Conservation (phyloP, 2,329 filamentous ascomycete genomes). For the Moelleriella libera region DNA sequence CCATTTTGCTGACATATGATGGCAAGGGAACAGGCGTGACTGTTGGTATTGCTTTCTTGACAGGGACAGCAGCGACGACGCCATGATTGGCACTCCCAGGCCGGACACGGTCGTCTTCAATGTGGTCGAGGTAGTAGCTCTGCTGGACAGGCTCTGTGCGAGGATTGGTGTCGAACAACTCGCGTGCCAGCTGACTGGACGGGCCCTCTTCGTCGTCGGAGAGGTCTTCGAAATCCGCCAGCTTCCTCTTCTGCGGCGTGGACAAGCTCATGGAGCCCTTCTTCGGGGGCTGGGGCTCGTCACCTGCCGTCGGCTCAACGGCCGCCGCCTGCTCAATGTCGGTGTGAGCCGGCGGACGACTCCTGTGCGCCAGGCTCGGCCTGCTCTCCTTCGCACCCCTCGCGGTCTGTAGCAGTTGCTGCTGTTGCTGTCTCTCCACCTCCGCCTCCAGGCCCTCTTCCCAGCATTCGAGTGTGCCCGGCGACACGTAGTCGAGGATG, state of each 20-base stretch:
- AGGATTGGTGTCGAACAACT: constrained; percentile 5
- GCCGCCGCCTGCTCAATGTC: constrained; percentile 11
- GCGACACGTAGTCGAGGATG: constrained; percentile 45
- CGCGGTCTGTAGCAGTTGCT: neutral
- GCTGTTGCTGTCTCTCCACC: constrained; percentile 21
- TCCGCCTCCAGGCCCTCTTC: constrained; percentile 31
- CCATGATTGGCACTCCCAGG: too few relatives aligned
- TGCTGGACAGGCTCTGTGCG: constrained; percentile 1
- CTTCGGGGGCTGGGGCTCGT: constrained; percentile 10
- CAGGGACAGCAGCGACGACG: too few relatives aligned
- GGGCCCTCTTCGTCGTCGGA: constrained; percentile 16
- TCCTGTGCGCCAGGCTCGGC: constrained; percentile 1
- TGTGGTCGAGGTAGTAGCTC: neutral
- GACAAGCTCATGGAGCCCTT: constrained; percentile 19
- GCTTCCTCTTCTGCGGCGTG: constrained; percentile 18
- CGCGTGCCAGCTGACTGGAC: constrained; percentile 13
- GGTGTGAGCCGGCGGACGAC: constrained; percentile 14
- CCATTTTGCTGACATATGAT: neutral
- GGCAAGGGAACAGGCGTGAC: constrained; percentile 4
- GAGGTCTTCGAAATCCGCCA: constrained; percentile 14
- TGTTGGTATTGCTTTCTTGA: neutral
- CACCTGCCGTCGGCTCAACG: constrained; percentile 10
- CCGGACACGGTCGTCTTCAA: neutral
- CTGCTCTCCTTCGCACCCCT: constrained; percentile 9
- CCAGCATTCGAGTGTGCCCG: constrained; percentile 40